Conservation (phyloP, 257 asterid species). For the Nicotiana sylvestris region DNA sequence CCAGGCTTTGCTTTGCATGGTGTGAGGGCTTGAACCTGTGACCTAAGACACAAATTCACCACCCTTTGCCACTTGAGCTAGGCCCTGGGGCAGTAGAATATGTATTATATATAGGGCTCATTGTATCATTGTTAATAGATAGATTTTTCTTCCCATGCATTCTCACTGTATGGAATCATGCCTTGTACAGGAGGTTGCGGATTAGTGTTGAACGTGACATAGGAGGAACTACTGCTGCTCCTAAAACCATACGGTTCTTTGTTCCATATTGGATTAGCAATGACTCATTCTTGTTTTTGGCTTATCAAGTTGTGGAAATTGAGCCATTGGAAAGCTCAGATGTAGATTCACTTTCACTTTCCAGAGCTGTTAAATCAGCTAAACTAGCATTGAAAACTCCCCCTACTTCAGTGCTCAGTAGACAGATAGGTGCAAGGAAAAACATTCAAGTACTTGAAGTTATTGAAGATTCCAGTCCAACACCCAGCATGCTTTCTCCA, state of each 20-base stretch:
- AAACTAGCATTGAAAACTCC: slow-evolving; percentile 57
- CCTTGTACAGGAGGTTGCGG: slow-evolving; percentile 69
- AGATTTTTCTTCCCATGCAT: too few relatives aligned
- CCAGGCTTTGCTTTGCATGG: too few relatives aligned
- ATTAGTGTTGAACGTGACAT: slow-evolving; percentile 94
- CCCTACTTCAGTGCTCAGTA: slow-evolving; percentile 48
- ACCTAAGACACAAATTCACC: too few relatives aligned
- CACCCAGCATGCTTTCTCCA: slow-evolving; percentile 97
- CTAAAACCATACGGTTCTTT: slow-evolving; percentile 89
- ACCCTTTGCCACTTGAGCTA: too few relatives aligned
- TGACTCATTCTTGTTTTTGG: slow-evolving; percentile 65
- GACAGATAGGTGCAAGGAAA: slow-evolving; percentile 49
- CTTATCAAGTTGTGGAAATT: slow-evolving; percentile 91
- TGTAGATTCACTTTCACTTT: slow-evolving; percentile 48
- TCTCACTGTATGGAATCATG: neutral
- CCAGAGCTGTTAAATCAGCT: slow-evolving; percentile 68
- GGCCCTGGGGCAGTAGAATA: too few relatives aligned
- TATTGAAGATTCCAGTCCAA: slow-evolving; percentile 89
- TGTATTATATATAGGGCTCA: too few relatives aligned
- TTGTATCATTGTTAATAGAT: too few relatives aligned
- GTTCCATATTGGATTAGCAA: slow-evolving; percentile 98
- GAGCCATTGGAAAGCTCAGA: slow-evolving; percentile 71
- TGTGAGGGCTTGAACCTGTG: too few relatives aligned
- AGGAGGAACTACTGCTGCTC: slow-evolving; percentile 90
- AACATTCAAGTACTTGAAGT: slow-evolving; percentile 80